These are phyloP conservation scores for Colletotrichum sp. DNA, from an alignment of 2,329 filamentous ascomycete genomes.

Conservation along the genomic window DNA sequence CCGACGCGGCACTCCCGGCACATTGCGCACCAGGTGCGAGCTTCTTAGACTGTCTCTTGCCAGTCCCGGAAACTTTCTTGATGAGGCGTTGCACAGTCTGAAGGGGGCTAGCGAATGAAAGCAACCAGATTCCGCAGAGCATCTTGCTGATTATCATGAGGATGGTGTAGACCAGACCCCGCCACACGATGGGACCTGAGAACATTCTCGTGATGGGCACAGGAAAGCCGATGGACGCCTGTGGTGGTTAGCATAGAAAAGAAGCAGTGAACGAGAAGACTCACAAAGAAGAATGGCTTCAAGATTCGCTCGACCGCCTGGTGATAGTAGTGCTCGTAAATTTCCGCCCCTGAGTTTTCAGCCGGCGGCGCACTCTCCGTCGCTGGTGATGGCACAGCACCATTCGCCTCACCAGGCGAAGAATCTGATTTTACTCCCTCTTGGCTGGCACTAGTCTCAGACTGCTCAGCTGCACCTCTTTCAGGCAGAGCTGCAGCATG, in stretches of 20 bases:
- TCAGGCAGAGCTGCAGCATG: slow-evolving; percentile 15
- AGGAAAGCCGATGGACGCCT: slow-evolving; percentile 75
- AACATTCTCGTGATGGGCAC: slow-evolving; percentile 79
- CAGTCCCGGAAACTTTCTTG: neutral
- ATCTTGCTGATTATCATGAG: slow-evolving; percentile 73
- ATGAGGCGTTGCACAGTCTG: neutral
- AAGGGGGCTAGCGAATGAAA: slow-evolving; percentile 37
- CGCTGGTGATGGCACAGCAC: neutral
- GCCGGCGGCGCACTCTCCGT: neutral
- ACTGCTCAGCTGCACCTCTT: neutral
- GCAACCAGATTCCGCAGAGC: slow-evolving; percentile 63
- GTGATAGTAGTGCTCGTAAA: slow-evolving; percentile 46
- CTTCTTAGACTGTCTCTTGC: neutral
- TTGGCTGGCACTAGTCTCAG: neutral
- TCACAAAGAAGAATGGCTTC: slow-evolving; percentile 76
- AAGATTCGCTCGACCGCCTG: slow-evolving; percentile 55
- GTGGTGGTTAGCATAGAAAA: neutral
- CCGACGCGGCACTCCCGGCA: neutral
- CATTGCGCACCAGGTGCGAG: slow-evolving; percentile 12
- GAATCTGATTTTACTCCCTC: neutral
- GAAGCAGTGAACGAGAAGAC: slow-evolving; percentile 24
- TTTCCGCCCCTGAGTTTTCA: slow-evolving; percentile 12
- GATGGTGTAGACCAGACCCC: slow-evolving; percentile 72
- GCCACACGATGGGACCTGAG: slow-evolving; percentile 67
- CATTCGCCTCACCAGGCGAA: neutral